Evolutionary conservation across 1,284 basidiomycete genomes (phyloP), one percentile per base, ranked within the genome.

Genomic region (Rhodotorula sp.): DNA sequence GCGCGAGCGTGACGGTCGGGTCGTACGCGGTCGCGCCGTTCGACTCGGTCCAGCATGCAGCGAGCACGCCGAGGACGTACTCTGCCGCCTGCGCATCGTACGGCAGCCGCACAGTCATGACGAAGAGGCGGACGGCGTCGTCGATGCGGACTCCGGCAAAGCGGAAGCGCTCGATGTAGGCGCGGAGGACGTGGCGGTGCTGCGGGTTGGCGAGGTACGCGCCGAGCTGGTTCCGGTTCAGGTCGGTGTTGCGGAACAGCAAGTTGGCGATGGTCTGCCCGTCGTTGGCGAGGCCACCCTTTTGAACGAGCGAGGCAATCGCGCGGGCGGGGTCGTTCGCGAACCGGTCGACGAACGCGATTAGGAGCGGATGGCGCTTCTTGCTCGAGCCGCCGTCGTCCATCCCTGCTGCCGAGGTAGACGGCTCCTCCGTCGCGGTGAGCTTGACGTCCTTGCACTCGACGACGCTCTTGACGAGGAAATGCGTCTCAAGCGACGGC

Each of bases 101-200:
- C 21, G 92, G 88, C 50, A 93, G 81, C 78, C 90, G 86, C 65
- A 98, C 81, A 34, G 93, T 88, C 78, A 93, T 87, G 67, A 98
- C 82, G 83, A 98, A 93, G 61, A 90, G 87, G 53, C 97, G 88
- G 67, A 99, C 84, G 7, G 94, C 93, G 69, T 90, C 89, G 82
- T 98, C 94, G 74, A 98, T 88, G 71, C 91, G 86, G 56, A 97
- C 84, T 4, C 91, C 90, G 1, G 85, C 83, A 78, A 97, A 91
- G 23, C 91, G 88, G 82, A 98, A 97, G 68, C 87, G 88, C 78
- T 92, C 91, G 65, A 98, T 85, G 81, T 91, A 99, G 13, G 90
- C 87, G 77, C 89, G 89, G 66, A 97, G 83, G 42, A 93, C 87
- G 44, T 86, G 82, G 77, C 89, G 89, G 67, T 91, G 90, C 48